Evolutionary conservation across 1,284 basidiomycete genomes (phyloP).

Genomic region (Gomphus bonarii): DNA sequence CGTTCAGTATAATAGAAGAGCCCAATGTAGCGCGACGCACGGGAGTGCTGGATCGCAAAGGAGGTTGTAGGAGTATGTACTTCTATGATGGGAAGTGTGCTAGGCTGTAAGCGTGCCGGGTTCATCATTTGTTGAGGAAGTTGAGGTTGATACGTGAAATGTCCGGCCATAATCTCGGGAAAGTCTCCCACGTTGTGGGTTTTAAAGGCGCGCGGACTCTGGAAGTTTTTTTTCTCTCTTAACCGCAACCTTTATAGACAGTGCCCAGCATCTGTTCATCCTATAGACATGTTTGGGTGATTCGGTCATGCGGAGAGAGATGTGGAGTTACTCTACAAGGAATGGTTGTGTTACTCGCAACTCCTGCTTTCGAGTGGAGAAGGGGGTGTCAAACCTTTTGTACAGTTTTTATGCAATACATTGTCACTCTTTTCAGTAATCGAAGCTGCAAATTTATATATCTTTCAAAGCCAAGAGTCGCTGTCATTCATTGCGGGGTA

Average conservation of each 20-base stretch:
- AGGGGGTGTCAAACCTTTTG: slow-evolving; percentile 67
- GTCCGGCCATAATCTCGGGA: background rate
- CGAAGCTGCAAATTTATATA: background rate
- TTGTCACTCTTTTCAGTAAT: too few species aligned
- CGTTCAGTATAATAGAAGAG: slow-evolving; percentile 10
- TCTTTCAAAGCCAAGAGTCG: too few species aligned
- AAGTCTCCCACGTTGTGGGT: background rate
- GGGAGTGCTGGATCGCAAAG: slow-evolving; percentile 60
- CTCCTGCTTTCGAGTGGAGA: slow-evolving; percentile 30
- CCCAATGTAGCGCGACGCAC: slow-evolving; percentile 30
- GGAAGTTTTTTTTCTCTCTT: slow-evolving; percentile 12
- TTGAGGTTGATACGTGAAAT: background rate
- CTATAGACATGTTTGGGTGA: slow-evolving; percentile 51
- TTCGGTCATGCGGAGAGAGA: slow-evolving; percentile 61
- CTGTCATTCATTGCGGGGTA: too few species aligned
- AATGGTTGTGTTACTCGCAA: slow-evolving; percentile 9
- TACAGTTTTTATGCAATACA: slow-evolving; percentile 27
- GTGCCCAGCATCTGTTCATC: slow-evolving; percentile 45
- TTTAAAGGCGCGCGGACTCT: background rate
- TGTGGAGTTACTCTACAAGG: slow-evolving; percentile 28
- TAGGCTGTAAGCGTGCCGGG: background rate
- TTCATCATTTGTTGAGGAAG: background rate
- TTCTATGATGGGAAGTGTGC: slow-evolving; percentile 35
- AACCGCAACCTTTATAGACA: slow-evolving; percentile 63
- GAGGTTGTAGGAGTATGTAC: slow-evolving; percentile 67